Percentiles rank a stretch among this genome's conserved stretches.
Evolutionary conservation across 148 eudicot genomes (phyloP).

Genomic region (Mesembryanthemum crystallinum): DNA sequence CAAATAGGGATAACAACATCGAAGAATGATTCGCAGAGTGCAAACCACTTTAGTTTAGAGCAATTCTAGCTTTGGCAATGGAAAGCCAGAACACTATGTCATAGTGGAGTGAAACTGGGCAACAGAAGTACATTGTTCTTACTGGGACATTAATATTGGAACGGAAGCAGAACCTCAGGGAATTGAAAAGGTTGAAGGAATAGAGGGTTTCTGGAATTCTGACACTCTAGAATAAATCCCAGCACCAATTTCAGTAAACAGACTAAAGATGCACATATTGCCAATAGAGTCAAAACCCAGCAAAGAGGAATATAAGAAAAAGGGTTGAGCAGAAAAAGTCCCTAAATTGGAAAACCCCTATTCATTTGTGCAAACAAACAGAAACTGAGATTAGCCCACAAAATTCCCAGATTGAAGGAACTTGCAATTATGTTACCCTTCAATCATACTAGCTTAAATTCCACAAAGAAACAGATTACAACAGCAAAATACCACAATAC

Average conservation of each 20-base stretch:
- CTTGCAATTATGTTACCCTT: constrained; percentile 18
- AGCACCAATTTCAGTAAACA: neutral
- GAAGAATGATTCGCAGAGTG: neutral
- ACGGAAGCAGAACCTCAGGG: neutral
- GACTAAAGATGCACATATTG: constrained; percentile 15
- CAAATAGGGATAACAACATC: neutral
- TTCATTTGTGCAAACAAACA: constrained; percentile 14
- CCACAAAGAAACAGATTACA: constrained; percentile 22
- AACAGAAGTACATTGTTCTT: neutral
- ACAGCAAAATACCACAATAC: constrained; percentile 21
- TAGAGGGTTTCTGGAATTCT: constrained; percentile 13
- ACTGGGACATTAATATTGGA: constrained; percentile 11
- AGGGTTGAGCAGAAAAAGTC: neutral
- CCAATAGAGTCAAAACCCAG: constrained; percentile 28
- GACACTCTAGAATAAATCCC: constrained; percentile 1
- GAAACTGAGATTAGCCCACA: constrained; percentile 12
- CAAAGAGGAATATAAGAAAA: neutral
- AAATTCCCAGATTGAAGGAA: constrained; percentile 25
- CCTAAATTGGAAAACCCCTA: constrained; percentile 2
- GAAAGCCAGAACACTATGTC: neutral
- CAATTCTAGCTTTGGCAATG: neutral
- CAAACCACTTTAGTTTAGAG: neutral
- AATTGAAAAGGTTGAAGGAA: constrained; percentile 6
- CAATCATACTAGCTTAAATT: constrained; percentile 19
- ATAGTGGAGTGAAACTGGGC: constrained; percentile 5